Percentiles rank a stretch among this genome's conserved stretches.
Evolutionary conservation across 2,329 filamentous ascomycete species (phyloP).

Genomic region (Cephalotrichum gorgonifer): DNA sequence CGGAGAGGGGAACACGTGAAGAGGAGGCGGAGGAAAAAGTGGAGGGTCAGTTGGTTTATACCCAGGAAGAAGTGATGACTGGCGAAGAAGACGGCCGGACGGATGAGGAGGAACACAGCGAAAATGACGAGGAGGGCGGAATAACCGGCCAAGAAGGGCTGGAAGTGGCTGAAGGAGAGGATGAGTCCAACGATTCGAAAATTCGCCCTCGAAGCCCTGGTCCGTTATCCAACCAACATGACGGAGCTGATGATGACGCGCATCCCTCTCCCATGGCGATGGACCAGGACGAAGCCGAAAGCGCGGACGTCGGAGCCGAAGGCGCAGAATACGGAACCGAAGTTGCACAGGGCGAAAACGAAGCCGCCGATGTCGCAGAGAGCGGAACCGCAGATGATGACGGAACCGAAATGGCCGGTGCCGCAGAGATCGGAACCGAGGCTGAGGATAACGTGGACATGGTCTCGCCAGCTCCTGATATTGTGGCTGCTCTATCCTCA

Average conservation of each 20-base stretch:
- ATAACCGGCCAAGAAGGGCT: not conserved
- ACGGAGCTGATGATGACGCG: conserved; percentile 5
- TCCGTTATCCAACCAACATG: not conserved
- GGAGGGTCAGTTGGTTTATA: not conserved
- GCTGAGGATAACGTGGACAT: not conserved
- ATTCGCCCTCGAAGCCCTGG: not conserved
- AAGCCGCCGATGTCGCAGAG: no score
- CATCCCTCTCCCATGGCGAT: not conserved
- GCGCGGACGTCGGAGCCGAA: no score
- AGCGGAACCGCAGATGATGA: no score
- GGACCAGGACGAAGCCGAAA: not conserved
- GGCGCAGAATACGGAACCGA: no score
- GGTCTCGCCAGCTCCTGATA: not conserved
- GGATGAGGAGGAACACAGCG: conserved; percentile 4
- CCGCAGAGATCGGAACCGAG: not conserved
- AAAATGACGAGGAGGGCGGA: conserved; percentile 12
- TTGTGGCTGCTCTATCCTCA: not conserved
- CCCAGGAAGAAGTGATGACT: not conserved
- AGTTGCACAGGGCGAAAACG: no score
- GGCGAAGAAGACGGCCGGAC: not conserved
- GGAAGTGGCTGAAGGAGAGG: conserved; percentile 5
- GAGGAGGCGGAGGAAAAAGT: conserved; percentile 2
- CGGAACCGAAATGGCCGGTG: no score
- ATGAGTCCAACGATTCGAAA: not conserved
- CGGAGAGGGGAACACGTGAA: conserved; percentile 4